phyloP scores from a whole-genome alignment of 2,329 filamentous ascomycete species.

The Cryphonectria carpinicola region DNA sequence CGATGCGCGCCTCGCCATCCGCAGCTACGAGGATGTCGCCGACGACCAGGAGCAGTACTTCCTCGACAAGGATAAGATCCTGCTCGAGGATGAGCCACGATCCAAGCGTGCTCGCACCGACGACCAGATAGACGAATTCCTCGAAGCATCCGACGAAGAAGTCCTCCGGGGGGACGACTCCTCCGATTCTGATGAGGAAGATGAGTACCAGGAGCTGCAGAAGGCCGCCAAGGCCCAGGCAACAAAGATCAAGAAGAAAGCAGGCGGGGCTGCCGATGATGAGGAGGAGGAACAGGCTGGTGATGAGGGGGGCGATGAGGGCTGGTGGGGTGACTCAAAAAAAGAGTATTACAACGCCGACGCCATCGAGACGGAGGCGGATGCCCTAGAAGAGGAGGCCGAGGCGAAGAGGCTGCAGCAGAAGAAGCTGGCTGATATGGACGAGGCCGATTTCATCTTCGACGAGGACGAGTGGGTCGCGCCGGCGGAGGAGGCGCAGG shows the following conservation, averaged over 20 bases:
- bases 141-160: slow-evolving; percentile 67
- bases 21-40: slow-evolving; percentile 80
- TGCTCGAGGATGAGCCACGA: slow-evolving; percentile 79
- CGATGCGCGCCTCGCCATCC: slow-evolving; percentile 66
- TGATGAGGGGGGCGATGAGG: slow-evolving; percentile 61
- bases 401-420: slow-evolving; percentile 88
- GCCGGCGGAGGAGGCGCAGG: slow-evolving; percentile 53
- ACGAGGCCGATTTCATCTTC: slow-evolving; percentile 89
- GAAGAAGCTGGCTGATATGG: slow-evolving; percentile 88
- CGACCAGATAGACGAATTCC: slow-evolving; percentile 66
- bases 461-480: slow-evolving; percentile 86
- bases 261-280: slow-evolving; percentile 62
- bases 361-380: slow-evolving; percentile 63
- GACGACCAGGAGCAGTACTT: slow-evolving; percentile 96
- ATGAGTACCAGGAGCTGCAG: slow-evolving; percentile 31
- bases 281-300: slow-evolving; percentile 54
- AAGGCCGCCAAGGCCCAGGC: slow-evolving; percentile 23
- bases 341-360: slow-evolving; percentile 95
- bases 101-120: slow-evolving; percentile 76
- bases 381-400: slow-evolving; percentile 86
- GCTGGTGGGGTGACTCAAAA: slow-evolving; percentile 85
- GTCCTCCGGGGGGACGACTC: slow-evolving; percentile 41
- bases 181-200: slow-evolving; percentile 33
- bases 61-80: slow-evolving; percentile 80
- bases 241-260: slow-evolving; percentile 42